A percentile compares a stretch with the other conserved stretches of the same genome.
phyloP scores from a whole-genome alignment of 2,329 filamentous ascomycete genomes.

The Aureobasidium mangrovei region DNA sequence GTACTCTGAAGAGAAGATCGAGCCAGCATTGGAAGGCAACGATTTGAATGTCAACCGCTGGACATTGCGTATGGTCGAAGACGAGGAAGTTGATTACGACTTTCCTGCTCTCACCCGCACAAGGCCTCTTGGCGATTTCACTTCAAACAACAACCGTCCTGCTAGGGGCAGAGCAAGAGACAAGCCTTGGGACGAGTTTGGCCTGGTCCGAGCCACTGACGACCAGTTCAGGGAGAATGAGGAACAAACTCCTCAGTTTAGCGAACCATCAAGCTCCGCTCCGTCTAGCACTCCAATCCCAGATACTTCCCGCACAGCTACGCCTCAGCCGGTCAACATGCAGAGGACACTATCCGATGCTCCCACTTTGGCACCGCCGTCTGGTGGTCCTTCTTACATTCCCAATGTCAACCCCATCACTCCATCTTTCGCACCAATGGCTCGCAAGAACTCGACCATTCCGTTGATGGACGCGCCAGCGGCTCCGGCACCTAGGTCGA shows the following conservation, averaged over 20 bases:
- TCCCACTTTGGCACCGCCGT: conserved; percentile 19
- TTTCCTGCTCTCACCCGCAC: conserved; percentile 70
- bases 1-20: conserved; percentile 66
- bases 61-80: conserved; percentile 75
- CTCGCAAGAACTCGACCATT: conserved; percentile 38
- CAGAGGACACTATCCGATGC: conserved; percentile 13
- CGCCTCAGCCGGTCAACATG: conserved; percentile 17
- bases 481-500: conserved; percentile 34
- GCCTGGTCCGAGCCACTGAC: conserved; percentile 62
- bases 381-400: conserved; percentile 23
- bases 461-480: conserved; percentile 35
- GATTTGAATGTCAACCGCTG: conserved; percentile 74
- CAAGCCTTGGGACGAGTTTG: conserved; percentile 75
- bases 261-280: conserved; percentile 39
- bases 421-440: conserved; percentile 39
- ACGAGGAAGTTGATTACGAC: conserved; percentile 76
- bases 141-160: conserved; percentile 65
- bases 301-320: conserved; percentile 14
- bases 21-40: conserved; percentile 55
- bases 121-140: conserved; percentile 67
- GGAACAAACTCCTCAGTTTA: conserved; percentile 56
- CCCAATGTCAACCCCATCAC: conserved; percentile 44
- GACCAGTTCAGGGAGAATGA: conserved; percentile 63
- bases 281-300: conserved; percentile 8
- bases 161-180: conserved; percentile 58